Conservation (phyloP, 768 basidiomycete genomes). For the Leccinum subgranulosum region DNA sequence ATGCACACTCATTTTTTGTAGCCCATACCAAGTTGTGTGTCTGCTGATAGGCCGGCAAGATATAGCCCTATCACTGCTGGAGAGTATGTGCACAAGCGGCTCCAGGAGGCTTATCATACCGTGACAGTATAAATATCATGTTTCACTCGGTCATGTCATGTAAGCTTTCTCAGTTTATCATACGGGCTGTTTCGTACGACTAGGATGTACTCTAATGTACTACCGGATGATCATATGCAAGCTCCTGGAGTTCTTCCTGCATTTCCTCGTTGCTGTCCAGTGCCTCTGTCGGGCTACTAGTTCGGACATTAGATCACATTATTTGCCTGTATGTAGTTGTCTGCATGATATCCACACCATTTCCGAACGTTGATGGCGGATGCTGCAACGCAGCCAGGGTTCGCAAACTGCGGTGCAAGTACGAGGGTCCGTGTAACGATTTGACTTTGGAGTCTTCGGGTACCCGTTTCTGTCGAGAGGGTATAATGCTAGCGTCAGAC, state of each 20-base stretch:
- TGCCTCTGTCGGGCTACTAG: slow-evolving; percentile 41
- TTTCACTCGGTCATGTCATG: not conserved
- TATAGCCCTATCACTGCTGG: slow-evolving; percentile 77
- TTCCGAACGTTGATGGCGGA: slow-evolving; percentile 26
- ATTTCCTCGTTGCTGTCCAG: slow-evolving; percentile 42
- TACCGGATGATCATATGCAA: slow-evolving; percentile 25
- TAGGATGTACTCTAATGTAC: slow-evolving; percentile 15
- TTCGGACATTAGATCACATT: slow-evolving; percentile 42
- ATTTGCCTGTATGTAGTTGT: slow-evolving; percentile 53
- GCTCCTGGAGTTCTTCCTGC: slow-evolving; percentile 38
- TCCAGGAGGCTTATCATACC: slow-evolving; percentile 47
- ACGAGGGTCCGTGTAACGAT: too few species aligned
- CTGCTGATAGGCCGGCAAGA: slow-evolving; percentile 52
- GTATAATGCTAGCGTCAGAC: too few species aligned
- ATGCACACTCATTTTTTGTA: slow-evolving; percentile 3
- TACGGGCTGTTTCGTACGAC: too few species aligned
- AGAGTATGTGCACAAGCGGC: slow-evolving; percentile 73
- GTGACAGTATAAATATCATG: not conserved
- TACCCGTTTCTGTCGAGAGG: too few species aligned
- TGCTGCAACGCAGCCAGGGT: too few species aligned
- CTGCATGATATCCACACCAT: slow-evolving; percentile 43
- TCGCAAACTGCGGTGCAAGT: too few species aligned
- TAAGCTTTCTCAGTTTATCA: not conserved
- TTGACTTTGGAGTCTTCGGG: too few species aligned
- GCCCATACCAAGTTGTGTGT: slow-evolving; percentile 49